Evolutionary conservation across 2,329 filamentous ascomycete genomes (phyloP), one percentile per base, ranked within the genome.

Genomic region (Hawksworthiomyces lignivorus): DNA sequence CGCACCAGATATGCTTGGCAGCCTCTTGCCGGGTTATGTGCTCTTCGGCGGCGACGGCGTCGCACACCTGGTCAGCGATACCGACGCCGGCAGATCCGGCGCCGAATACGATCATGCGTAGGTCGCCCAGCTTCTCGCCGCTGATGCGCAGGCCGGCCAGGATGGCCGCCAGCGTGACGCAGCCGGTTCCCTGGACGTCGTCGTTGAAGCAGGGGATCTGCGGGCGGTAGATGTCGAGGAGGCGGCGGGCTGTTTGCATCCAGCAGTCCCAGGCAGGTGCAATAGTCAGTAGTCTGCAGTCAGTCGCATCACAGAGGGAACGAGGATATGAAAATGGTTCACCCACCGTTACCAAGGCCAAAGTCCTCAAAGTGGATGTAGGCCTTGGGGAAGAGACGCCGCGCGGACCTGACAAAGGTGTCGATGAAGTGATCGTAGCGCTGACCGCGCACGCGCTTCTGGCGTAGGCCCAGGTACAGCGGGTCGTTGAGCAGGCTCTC

Each of bases 321-420:
- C 3, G 11, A 1, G 5, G 3, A 6, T 2, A 17, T 27, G 20
- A 33, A 27, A 40, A 35, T 20, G 47, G n/a, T n/a, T n/a, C 8
- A 26, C 62, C 49, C 47, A 73, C 75, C 76, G 54, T 94, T 94
- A 1, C 61, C 61, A 1, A 94, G 63, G 1, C 87, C 87, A 63
- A 94, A 94, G 55, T 94, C 88, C 54, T 94, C 86, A 53, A 94
- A 94, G 55, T 94, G 87, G 17, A 94, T 82, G 52, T 89, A 90
- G 0, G 88, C 87, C 34, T 73, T 79, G 0, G 88, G 88, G 47
- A 82, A 94, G 2, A 79, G 69, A 51, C 82, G 77, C 33, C 79
- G 69, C 1, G 82, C 82, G 0, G 77, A 70, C 39, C 70, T 65
- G 8, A 94, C 75, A 54, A 94, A 94, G 0, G 64, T 75, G 34